Base-by-base conservation (phyloP, 257 asterid genomes). In the Solanum stenotomum region DNA sequence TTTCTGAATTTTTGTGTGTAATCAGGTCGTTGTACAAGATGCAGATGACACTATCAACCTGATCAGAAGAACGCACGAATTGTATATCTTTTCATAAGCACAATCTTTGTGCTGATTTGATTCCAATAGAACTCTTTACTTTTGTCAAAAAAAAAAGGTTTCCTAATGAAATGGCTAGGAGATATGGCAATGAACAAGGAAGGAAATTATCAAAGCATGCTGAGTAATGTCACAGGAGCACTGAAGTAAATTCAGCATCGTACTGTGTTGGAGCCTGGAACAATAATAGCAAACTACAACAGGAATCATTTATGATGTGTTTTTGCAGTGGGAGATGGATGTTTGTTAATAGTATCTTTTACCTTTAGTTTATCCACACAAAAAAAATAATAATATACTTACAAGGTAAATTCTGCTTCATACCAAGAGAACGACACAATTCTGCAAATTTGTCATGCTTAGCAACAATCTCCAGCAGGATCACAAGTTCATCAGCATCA, bases 401-500 rank as follows among this genome's bases (percentile, higher is more conserved):
- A 90, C 92, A 68, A 46, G 89, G 87, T 31, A 89, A 75, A 49
- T 81, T 89, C 38, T 85, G 88, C 33, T 33, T 78, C 77, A 90
- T 35, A 70, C 87, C 91, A 88, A 87, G 92, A 40, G 52, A 84
- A 20, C 85, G 56, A 71, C 88, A 67, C 79, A 89, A 87, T 77
- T 88, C 82, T 22, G 88, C 86, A 20, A 87, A 70, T 84, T 84
- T 81, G 65, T 81, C 88, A 79, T 88, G 89, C 86, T 79, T 74
- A 85, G 88, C 89, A 25, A 91, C 89, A 86, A 87, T 63, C 89
- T 16, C 84, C 90, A 93, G 78, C 61, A 79, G 87, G 42, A 87
- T 59, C 10, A 88, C 14, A 85, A 91, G 72, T 87, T 91, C 91
- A 31, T 90, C 87, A 59, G 46, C 83, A 67, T 87, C 91, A 85